Base-by-base conservation (phyloP, 768 basidiomycete species). In the Lactarius sp. region DNA sequence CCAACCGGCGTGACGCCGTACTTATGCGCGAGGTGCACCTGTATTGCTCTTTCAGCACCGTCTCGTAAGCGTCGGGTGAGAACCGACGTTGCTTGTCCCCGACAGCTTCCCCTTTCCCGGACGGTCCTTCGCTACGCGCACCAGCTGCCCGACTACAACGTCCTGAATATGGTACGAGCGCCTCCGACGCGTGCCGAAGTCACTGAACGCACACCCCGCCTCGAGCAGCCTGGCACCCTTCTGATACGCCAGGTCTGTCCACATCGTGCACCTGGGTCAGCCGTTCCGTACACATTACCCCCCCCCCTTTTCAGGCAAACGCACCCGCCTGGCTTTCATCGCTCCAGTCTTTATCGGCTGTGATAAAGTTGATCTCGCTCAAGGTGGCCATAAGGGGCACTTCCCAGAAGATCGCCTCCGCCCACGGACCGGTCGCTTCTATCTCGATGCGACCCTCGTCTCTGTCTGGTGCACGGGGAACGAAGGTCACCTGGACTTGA, bases 341-440 rank as follows among this genome's bases (percentile, higher is more conserved):
- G 59, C 74, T 82, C 96, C 96, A 99, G 69, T 95, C 87, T 1
- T 79, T 88, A 68, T 83, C 82, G 42, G 84, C 86, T 18, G 81
- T 80, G 20, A 75, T 79, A 76, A 96, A 99, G 76, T 92, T 96
- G 20, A 85, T 84, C 73, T 99, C 94, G 70, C 91, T 93, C 56
- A 99, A 77, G 66, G 85, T 85, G 14, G 94, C 86, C 93, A 98
- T 94, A 56, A 98, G 77, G 1, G 94, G 95, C 1, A 98, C 94
- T 76, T 98, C 97, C 86, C 96, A 99, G 33, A 97, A 77, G 62
- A 98, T 96, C 7, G 90, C 82, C 67, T 94, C 91, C 0, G 76
- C 75, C 93, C 93, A 95, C 6, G 80, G 80, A 7, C 92, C 94
- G 34, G 70, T 70, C 6, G 84, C 82, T 65, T 86, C 84, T 58